Base-by-base conservation (phyloP, 1,284 basidiomycete genomes). In the Ganoderma leucocontextum region DNA sequence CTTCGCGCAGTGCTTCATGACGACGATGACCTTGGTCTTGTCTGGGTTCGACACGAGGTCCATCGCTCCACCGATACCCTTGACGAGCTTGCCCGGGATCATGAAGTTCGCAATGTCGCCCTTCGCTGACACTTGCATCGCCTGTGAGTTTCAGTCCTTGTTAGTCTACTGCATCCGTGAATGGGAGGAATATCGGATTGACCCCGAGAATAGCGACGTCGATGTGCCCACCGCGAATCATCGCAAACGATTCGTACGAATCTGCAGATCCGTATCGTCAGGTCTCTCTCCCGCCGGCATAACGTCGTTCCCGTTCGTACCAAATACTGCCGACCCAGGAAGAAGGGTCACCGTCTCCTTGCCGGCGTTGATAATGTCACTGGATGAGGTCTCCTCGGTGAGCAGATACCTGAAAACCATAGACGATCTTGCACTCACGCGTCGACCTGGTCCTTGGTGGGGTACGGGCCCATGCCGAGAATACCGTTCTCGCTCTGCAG, bases 81-180 rank as follows among this genome's bases (percentile, higher is more conserved):
- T 96, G 60, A 96, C 89, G 78, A 97, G 88, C 82, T 97, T 96
- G 39, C 95, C 95, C 17, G 96, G 96, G 74, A 98, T 95, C 96
- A 98, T 98, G 80, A 95, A 99, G 84, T 99, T 99, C 62, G 97
- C 97, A 70, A 99, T 92, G 78, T 99, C 96, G 68, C 97, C 97
- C 29, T 90, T 90, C 74, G 93, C 90, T 1, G 95, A 95, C 62
- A 98, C 96, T 86, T 99, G 92, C 91, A 99, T 95, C 2, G 97
- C 96, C 92, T 94, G 70, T 12, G 49, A 68, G 68, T 55, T 19
- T 73, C 10, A 66, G 29, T 39, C 61, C 22, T 65, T 58, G 58
- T 70, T 57, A 72, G 67, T 62, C 62, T 62, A 66, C 61, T 62
- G 60, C 36, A 33, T 58, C 58, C 65, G 29, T 41, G 49, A 3